These are phyloP conservation scores for Zymoseptoria crescenta DNA, from an alignment of 2,329 filamentous ascomycete species.

Conservation along the genomic window DNA sequence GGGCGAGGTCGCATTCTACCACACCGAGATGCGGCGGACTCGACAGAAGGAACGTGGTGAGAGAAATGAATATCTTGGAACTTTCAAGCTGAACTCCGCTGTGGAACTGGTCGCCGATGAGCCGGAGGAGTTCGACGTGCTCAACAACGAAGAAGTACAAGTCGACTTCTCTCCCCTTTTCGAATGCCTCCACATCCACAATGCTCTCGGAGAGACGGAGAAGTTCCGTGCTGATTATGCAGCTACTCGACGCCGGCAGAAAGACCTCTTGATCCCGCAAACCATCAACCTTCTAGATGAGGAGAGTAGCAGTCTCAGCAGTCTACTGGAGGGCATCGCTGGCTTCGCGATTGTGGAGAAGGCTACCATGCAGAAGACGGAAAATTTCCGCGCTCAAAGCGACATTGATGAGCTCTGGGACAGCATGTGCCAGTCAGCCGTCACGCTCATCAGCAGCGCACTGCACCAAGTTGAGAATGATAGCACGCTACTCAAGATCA, in stretches of 20 bases:
- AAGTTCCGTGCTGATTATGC: constrained; percentile 87
- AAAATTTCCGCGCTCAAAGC: constrained; percentile 69
- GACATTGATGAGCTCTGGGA: constrained; percentile 99
- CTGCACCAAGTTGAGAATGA: constrained; percentile 76
- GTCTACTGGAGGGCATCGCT: constrained; percentile 82
- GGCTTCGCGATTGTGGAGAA: constrained; percentile 96
- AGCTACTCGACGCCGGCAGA: constrained; percentile 82
- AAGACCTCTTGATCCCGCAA: constrained; percentile 75
- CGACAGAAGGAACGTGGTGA: constrained; percentile 78
- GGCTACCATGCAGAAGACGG: constrained; percentile 79
- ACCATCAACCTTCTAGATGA: constrained; percentile 72
- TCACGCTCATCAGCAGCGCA: constrained; percentile 71
- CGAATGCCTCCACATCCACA: constrained; percentile 92
- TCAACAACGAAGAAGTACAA: constrained; percentile 90
- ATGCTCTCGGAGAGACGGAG: constrained; percentile 85
- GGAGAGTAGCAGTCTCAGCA: constrained; percentile 79
- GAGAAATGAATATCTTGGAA: constrained; percentile 62
- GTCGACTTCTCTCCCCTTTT: constrained; percentile 93
- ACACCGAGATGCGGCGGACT: constrained; percentile 78
- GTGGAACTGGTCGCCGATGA: constrained; percentile 95
- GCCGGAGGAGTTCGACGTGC: constrained; percentile 86
- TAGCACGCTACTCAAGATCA: constrained; percentile 86
- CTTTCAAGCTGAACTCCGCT: constrained; percentile 89
- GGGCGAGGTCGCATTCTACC: constrained; percentile 92
- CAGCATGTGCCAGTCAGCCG: constrained; percentile 86